Evolutionary conservation across 495 filamentous ascomycete genomes (phyloP), one percentile per base, ranked within the genome.

Genomic region (Podospora australis): DNA sequence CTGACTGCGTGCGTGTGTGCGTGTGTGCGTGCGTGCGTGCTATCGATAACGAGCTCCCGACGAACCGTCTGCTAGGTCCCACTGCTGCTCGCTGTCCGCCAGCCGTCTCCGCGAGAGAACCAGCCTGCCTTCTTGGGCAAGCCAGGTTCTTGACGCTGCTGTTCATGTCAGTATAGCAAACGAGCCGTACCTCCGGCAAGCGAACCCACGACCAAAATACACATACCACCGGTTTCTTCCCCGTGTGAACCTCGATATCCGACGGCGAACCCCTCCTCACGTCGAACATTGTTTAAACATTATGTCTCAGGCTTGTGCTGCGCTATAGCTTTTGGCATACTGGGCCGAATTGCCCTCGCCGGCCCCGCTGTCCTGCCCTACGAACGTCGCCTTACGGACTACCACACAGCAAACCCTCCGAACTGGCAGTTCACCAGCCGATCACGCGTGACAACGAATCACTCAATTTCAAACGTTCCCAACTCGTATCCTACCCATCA

Each of bases 271-370:
- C 58, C 62, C 52, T n/a, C n/a, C n/a, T 56, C 63, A 65, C 62
- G 56, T 63, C 67, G 56, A 60, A 54, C n/a, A n/a, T n/a, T n/a
- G n/a, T n/a, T n/a, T n/a, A n/a, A 51, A 50, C 70, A 74, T 54
- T 58, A 65, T 75, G 72, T 73, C 71, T 74, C 69, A 62, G 67
- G 57, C 60, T 63, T 55, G 58, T 60, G 66, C 67, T 51, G 54
- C 53, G 54, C 64, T 69, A 61, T 75, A 70, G 70, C 65, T 70
- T 49, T 68, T 72, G 72, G 70, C 70, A 64, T 50, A 55, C 60
- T 49, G 40, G 54, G 71, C 72, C 71, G 67, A 68, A 47, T 20
- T 38, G 35, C 20, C 48, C 34, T 53, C 44, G 50, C 42, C 43
- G 54, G 54, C 55, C 50, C 57, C 52, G 51, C 40, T 39, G 28